Evolutionary conservation across 305 asterid genomes (phyloP).

Genomic region (Galium porrigens): DNA sequence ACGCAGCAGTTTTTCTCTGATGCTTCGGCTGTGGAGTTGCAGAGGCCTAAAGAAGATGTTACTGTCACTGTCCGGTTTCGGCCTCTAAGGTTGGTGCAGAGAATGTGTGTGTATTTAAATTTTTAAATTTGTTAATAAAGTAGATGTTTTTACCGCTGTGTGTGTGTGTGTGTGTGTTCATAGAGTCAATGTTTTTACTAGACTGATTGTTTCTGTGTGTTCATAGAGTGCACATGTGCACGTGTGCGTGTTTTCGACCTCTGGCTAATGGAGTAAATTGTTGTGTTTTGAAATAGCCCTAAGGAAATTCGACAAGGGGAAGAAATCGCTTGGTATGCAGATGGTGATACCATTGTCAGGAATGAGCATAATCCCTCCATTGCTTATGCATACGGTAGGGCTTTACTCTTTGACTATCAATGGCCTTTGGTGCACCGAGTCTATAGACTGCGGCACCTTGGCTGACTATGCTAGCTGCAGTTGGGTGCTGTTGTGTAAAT

Average conservation of each 20-base stretch:
- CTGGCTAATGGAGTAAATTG: constrained; percentile 7
- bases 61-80: constrained; percentile 95
- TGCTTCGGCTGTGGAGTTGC: constrained; percentile 34
- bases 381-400: constrained; percentile 89
- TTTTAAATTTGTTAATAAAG: neutral
- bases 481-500: neutral
- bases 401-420: neutral
- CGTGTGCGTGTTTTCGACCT: constrained; percentile 70
- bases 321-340: constrained; percentile 98
- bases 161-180: neutral
- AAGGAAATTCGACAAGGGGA: constrained; percentile 95
- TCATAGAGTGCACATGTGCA: neutral
- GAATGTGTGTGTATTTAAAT: neutral
- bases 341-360: constrained; percentile 91
- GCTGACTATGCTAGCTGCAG: neutral
- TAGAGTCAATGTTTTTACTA: too few relatives aligned
- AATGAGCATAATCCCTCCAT: constrained; percentile 77
- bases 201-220: neutral
- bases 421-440: neutral
- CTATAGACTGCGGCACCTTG: too few relatives aligned
- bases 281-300: constrained; percentile 39
- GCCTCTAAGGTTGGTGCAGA: constrained; percentile 62
- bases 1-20: constrained; percentile 39
- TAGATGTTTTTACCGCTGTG: neutral
- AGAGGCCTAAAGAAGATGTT: constrained; percentile 77